phyloP scores from a whole-genome alignment of 805 yeast genomes.

The Kodamaea hsintzibuensis region DNA sequence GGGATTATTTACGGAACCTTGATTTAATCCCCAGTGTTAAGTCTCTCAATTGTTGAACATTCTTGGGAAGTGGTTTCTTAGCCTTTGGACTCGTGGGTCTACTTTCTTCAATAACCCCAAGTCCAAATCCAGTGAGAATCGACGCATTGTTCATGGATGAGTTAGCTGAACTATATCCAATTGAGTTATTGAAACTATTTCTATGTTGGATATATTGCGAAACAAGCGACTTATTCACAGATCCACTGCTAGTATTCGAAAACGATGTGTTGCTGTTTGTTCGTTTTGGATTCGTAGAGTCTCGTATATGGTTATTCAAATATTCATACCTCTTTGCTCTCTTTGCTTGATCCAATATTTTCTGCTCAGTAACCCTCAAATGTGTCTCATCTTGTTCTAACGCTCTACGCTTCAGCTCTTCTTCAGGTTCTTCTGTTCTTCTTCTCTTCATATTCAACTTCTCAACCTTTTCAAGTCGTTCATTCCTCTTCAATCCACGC shows the following conservation, averaged over 20 bases:
- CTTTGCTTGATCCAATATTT: constrained; percentile 29
- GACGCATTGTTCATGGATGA: constrained; percentile 27
- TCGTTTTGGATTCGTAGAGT: not conserved
- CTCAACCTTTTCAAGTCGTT: constrained; percentile 12
- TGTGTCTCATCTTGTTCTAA: constrained; percentile 4
- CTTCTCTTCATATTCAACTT: constrained; percentile 8
- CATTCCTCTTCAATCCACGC: constrained; percentile 28
- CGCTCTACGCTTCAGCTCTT: not conserved
- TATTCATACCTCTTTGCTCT: constrained; percentile 31
- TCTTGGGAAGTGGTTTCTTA: constrained; percentile 19
- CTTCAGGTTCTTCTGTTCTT: not conserved
- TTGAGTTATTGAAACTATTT: constrained; percentile 9
- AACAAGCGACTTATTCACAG: constrained; percentile 11
- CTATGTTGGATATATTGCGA: constrained; percentile 13
- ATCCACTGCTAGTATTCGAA: not conserved
- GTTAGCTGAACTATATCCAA: constrained; percentile 12
- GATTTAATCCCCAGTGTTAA: constrained; percentile 21
- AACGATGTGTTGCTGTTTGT: not conserved
- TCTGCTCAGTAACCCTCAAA: constrained; percentile 25
- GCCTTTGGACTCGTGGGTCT: constrained; percentile 27
- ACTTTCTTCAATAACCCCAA: constrained; percentile 39
- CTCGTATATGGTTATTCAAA: constrained; percentile 28
- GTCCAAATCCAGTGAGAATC: constrained; percentile 35
- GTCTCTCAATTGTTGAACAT: constrained; percentile 24
- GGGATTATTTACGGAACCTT: constrained; percentile 6